Evolutionary conservation across 2,329 filamentous ascomycete species (phyloP).

Genomic region (Aspergillus sclerotialis): DNA sequence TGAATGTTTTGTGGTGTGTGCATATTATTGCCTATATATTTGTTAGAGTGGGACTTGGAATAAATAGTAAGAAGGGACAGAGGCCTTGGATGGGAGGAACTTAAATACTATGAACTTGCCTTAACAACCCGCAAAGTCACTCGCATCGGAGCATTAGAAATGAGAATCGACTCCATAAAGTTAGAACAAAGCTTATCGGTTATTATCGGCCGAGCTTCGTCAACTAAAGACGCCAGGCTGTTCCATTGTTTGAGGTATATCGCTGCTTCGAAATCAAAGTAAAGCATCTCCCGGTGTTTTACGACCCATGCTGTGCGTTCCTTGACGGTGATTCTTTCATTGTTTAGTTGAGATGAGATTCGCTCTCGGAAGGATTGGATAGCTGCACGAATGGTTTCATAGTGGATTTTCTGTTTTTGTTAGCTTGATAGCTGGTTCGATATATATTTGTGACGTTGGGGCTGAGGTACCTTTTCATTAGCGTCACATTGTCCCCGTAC

Average conservation of each 20-base stretch:
- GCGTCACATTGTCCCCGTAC: conserved; percentile 40
- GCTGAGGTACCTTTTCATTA: conserved; percentile 30
- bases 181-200: conserved; percentile 49
- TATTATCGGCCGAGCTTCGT: conserved; percentile 22
- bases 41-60: neutral
- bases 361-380: conserved; percentile 51
- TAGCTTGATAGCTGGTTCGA: neutral
- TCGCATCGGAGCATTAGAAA: conserved; percentile 41
- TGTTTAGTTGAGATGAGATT: conserved; percentile 33
- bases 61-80: too few species aligned
- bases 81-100: conserved; percentile 6
- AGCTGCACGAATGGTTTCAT: conserved; percentile 55
- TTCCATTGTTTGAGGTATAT: conserved; percentile 62
- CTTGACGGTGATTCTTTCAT: conserved; percentile 37
- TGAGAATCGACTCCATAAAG: conserved; percentile 60
- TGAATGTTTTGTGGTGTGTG: conserved; percentile 42
- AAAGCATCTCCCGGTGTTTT: conserved; percentile 61
- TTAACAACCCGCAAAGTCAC: conserved; percentile 21
- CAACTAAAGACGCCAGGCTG: conserved; percentile 49
- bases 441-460: neutral
- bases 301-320: conserved; percentile 47
- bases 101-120: conserved; percentile 31
- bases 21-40: conserved; percentile 60
- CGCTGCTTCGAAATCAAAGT: conserved; percentile 74
- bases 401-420: conserved; percentile 49